Evolutionary conservation across 1,284 basidiomycete species (phyloP).

Genomic region (Coniferiporia weirii): DNA sequence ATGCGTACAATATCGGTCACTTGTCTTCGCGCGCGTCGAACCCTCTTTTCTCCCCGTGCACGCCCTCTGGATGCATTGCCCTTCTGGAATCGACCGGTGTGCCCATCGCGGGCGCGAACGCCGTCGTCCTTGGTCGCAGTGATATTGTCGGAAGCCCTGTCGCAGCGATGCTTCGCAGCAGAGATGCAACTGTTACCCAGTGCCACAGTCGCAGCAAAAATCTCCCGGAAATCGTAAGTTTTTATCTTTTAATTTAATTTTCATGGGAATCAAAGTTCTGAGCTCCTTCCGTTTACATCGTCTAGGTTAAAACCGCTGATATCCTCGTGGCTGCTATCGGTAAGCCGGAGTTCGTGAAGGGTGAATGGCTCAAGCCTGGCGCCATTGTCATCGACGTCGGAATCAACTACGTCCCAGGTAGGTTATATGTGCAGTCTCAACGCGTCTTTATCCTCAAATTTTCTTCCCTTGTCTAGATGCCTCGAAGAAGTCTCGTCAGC

Average conservation of each 20-base stretch:
- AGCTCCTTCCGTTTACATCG: too few species aligned
- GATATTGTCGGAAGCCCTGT: slow-evolving; percentile 99
- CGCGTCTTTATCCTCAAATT: slow-evolving; percentile 4
- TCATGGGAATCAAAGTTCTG: background rate
- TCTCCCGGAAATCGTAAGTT: slow-evolving; percentile 68
- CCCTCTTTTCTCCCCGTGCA: slow-evolving; percentile 93
- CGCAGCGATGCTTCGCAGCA: slow-evolving; percentile 82
- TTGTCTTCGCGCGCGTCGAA: slow-evolving; percentile 87
- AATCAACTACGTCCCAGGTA: slow-evolving; percentile 90
- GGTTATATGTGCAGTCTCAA: background rate
- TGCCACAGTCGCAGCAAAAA: slow-evolving; percentile 91
- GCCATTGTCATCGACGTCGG: slow-evolving; percentile 95
- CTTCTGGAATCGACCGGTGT: slow-evolving; percentile 85
- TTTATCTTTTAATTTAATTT: slow-evolving; percentile 6
- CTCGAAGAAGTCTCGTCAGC: slow-evolving; percentile 92
- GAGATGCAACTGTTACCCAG: slow-evolving; percentile 96
- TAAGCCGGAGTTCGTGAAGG: slow-evolving; percentile 85
- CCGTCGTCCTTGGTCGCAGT: slow-evolving; percentile 93
- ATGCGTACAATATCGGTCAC: slow-evolving; percentile 98
- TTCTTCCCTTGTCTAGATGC: slow-evolving; percentile 45
- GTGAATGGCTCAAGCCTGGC: slow-evolving; percentile 94
- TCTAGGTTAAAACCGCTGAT: slow-evolving; percentile 81
- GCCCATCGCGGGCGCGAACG: slow-evolving; percentile 69
- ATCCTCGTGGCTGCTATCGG: slow-evolving; percentile 95
- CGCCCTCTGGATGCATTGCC: slow-evolving; percentile 88